Evolutionary conservation across 352 stramenopile species (phyloP).

Genomic region (Aphanomyces astaci): DNA sequence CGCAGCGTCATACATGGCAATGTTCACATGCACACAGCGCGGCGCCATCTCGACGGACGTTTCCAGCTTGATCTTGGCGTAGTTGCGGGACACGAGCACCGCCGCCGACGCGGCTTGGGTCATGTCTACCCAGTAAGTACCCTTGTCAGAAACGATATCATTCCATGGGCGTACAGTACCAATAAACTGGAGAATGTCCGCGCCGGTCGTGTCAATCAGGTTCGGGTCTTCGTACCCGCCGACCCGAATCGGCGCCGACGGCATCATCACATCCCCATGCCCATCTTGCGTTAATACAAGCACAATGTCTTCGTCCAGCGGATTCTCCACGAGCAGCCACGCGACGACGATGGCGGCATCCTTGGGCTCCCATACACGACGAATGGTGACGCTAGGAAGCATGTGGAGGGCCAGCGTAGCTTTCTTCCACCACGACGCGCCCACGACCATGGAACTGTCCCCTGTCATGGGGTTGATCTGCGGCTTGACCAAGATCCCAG

Average conservation of each 20-base stretch:
- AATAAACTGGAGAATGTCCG: constrained; percentile 38
- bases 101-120: not conserved
- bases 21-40: not conserved
- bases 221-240: constrained; percentile 79
- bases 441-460: constrained; percentile 73
- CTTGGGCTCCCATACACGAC: constrained; percentile 36
- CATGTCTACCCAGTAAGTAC: constrained; percentile 13
- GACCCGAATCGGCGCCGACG: constrained; percentile 44
- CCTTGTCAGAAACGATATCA: constrained; percentile 28
- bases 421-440: constrained; percentile 81
- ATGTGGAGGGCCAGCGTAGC: constrained; percentile 69
- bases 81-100: constrained; percentile 28
- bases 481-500: constrained; percentile 83
- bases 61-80: constrained; percentile 46
- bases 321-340: constrained; percentile 71
- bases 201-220: constrained; percentile 49
- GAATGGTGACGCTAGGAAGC: constrained; percentile 65
- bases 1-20: constrained; percentile 6
- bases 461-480: constrained; percentile 87
- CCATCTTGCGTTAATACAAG: constrained; percentile 34
- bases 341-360: constrained; percentile 24
- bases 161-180: too few relatives aligned
- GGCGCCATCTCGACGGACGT: constrained; percentile 18
- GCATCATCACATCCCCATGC: constrained; percentile 30
- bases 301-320: constrained; percentile 63